phyloP scores from a whole-genome alignment of 108 stramenopile genomes.

The Aurantiochytrium sp. region DNA sequence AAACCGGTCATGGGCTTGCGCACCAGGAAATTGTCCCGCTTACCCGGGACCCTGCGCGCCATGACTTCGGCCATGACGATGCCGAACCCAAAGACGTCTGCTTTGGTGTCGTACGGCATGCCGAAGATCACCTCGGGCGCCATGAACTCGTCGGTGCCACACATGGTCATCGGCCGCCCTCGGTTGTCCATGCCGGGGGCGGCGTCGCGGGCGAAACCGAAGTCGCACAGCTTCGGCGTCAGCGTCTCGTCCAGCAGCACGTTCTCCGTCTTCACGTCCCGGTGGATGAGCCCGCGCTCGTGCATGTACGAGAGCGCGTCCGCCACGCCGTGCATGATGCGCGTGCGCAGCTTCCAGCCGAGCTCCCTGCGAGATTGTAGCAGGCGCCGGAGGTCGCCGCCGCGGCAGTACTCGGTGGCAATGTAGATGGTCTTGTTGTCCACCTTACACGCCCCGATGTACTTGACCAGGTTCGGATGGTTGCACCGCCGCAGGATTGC shows the following conservation, averaged over 20 bases:
- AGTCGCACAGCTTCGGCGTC: slow-evolving; percentile 30
- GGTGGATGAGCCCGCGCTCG: slow-evolving; percentile 5
- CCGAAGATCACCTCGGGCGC: slow-evolving; percentile 39
- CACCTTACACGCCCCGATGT: slow-evolving; percentile 8
- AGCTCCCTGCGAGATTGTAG: background rate
- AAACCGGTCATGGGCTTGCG: slow-evolving; percentile 9
- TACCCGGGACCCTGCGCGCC: background rate
- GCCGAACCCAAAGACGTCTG: slow-evolving; percentile 34
- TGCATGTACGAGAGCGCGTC: slow-evolving; percentile 32
- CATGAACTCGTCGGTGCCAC: slow-evolving; percentile 43
- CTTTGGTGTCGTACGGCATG: slow-evolving; percentile 17
- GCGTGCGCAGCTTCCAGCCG: slow-evolving; percentile 33
- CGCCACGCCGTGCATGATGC: background rate
- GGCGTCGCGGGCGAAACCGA: slow-evolving; percentile 29
- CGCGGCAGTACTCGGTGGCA: slow-evolving; percentile 24
- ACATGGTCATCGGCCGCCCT: slow-evolving; percentile 36
- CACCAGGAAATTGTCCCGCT: background rate
- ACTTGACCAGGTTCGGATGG: slow-evolving; percentile 32
- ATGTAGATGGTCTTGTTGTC: slow-evolving; percentile 27
- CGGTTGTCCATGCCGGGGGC: background rate
- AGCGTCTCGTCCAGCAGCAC: slow-evolving; percentile 33
- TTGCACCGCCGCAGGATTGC: background rate
- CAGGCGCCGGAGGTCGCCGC: background rate
- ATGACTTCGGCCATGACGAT: slow-evolving; percentile 30
- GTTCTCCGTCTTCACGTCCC: slow-evolving; percentile 41